Evolutionary conservation across 352 stramenopile genomes (phyloP).

Genomic region (Phytopythium boreale): DNA sequence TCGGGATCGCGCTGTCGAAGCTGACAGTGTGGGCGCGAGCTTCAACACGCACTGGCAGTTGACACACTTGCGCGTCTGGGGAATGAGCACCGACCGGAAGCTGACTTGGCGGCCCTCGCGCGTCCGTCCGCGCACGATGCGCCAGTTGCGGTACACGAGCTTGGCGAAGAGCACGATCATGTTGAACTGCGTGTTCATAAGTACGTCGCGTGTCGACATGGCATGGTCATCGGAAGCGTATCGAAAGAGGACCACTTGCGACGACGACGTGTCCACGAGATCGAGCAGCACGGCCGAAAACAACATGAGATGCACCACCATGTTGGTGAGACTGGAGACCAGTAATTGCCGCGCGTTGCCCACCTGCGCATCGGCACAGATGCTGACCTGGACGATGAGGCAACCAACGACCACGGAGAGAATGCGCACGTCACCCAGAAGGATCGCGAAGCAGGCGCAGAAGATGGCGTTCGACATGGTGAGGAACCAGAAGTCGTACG

Average conservation of each 20-base stretch:
- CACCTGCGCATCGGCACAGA: constrained; percentile 22
- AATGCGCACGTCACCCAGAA: constrained; percentile 19
- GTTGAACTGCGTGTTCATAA: constrained; percentile 26
- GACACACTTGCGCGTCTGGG: constrained; percentile 16
- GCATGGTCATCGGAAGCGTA: constrained; percentile 12
- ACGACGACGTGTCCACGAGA: constrained; percentile 16
- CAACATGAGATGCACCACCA: constrained; percentile 11
- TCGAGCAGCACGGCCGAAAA: constrained; percentile 18
- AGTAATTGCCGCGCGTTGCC: constrained; percentile 17
- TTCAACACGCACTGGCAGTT: constrained; percentile 27
- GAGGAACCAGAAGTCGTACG: constrained; percentile 36
- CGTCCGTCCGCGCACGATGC: constrained; percentile 10
- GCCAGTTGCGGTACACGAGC: constrained; percentile 25
- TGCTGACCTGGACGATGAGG: constrained; percentile 25
- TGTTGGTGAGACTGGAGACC: constrained; percentile 17
- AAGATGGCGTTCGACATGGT: constrained; percentile 29
- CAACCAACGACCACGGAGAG: constrained; percentile 15
- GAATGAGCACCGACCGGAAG: constrained; percentile 13
- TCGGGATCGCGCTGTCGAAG: not conserved
- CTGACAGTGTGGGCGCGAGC: not conserved
- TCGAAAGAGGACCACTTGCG: constrained; percentile 5
- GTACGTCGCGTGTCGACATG: constrained; percentile 21
- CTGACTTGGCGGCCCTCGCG: constrained; percentile 9
- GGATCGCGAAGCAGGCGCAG: constrained; percentile 13
- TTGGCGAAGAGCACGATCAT: constrained; percentile 26